Evolutionary conservation across 306 rosid species (phyloP), one percentile per base, ranked within the genome.

Genomic region (Rosa rugosa): DNA sequence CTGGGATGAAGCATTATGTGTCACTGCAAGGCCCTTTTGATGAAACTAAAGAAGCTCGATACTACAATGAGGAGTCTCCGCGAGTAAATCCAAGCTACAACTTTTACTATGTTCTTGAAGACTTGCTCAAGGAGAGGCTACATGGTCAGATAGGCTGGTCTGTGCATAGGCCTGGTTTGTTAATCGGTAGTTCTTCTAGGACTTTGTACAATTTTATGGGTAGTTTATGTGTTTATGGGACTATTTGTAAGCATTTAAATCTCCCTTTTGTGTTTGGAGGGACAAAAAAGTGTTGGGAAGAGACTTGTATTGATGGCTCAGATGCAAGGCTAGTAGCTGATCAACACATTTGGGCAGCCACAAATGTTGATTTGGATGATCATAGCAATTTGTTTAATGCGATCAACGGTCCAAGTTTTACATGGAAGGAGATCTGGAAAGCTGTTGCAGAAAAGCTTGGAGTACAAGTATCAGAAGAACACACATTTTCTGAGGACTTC

Each of bases 271-370:
- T 91, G 67, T 95, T 91, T 82, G 98, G 97, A 6, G 96, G 97
- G 59, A 85, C 93, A 63, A 88, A 57, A n/a, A 81, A 82, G 50
- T 89, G 98, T 74, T 95, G 98, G 99, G 90, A 90, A 49, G 94
- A 91, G 89, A 59, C 80, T 5, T 91, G 75, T 73, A 90, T 95
- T 59, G 97, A 95, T 73, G 97, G 92, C 4, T 95, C 97, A 56
- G 98, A 95, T 72, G 92, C 89, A 57, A 85, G 99, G 81, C 88
- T 90, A 45, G 98, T 91, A n/a, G 96, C 97, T n/a, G 91, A 91
- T 40, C 99, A 91, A 57, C 91, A 95, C 70, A 80, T 95, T 50
- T 93, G 99, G 98, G 94, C 88, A 62, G 90, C 98, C 8, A 85
- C 93, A 25, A 83, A 79, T 69, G 60, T 60, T 66, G 80, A 34